Conservation (phyloP, 2,329 filamentous ascomycete species). For the Fonsecaea nubica region DNA sequence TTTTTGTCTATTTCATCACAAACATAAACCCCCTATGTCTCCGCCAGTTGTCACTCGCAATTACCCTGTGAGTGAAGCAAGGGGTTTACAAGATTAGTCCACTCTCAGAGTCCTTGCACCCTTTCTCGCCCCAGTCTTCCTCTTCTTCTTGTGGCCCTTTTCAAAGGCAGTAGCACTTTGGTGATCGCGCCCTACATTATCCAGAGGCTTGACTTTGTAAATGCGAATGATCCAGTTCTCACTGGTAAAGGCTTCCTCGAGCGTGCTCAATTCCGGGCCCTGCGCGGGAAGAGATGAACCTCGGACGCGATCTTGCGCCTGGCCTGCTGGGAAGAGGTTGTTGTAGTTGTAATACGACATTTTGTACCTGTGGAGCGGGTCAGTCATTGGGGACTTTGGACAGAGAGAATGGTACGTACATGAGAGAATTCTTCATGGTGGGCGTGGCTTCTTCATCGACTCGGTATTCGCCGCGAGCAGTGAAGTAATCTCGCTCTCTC, state of each 20-base stretch:
- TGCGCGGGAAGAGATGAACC: slow-evolving; percentile 79
- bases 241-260: slow-evolving; percentile 97
- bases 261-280: slow-evolving; percentile 80
- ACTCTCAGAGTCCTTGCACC: slow-evolving; percentile 53
- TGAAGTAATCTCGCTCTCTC: slow-evolving; percentile 96
- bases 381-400: slow-evolving; percentile 37
- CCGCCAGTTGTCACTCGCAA: neutral
- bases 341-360: slow-evolving; percentile 99
- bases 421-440: slow-evolving; percentile 98
- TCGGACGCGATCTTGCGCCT: slow-evolving; percentile 89
- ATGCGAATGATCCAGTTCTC: slow-evolving; percentile 99
- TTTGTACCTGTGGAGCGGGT: slow-evolving; percentile 77
- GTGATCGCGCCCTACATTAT: slow-evolving; percentile 93
- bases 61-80: neutral
- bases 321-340: slow-evolving; percentile 85
- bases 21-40: neutral
- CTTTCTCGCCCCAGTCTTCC: slow-evolving; percentile 51
- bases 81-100: slow-evolving; percentile 43
- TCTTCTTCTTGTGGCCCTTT: slow-evolving; percentile 61
- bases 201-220: slow-evolving; percentile 99
- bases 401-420: slow-evolving; percentile 67
- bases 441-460: slow-evolving; percentile 93
- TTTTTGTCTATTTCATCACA: slow-evolving; percentile 23
- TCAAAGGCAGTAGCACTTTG: slow-evolving; percentile 64
- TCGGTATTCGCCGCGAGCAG: slow-evolving; percentile 87